Base-by-base conservation (phyloP, 148 eudicot species). In the Nepenthes gracilis region DNA sequence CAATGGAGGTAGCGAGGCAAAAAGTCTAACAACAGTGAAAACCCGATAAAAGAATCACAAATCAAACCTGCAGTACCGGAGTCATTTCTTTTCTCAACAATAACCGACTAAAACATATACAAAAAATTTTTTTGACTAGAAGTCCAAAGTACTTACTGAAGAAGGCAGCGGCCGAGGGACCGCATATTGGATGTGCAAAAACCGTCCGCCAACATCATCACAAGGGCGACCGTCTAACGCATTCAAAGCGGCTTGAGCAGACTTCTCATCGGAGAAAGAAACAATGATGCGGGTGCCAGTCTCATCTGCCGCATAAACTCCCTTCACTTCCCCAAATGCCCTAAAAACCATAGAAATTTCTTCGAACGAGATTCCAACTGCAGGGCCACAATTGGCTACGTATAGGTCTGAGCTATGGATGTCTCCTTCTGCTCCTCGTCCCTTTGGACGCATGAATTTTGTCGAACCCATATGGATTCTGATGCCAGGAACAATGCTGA, bases 311-410 rank as follows among this genome's bases (percentile, higher is more conserved):
- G 79, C 73, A 65, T 59, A 68, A 15, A 93, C 99, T 50, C 92
- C 95, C 36, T 15, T 72, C 4, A 93, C 86, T 60, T 67, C 65
- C n/a, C 99, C 99, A 43, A 74, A 93, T 9, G 65, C 64, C 32
- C 74, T 54, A 66, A 93, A 93, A 2, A 62, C 92, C 34, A 75
- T 65, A 6, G 84, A 75, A n/a, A 93, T 86, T 12, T 65, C 37
- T 1, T 88, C 83, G 13, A 84, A 72, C 33, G 89, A 74, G 33
- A 88, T 76, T 14, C 95, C 96, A 12, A 93, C 92, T 33, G 89
- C 84, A 0, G 99, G 99, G n/a, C 99, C 99, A 62, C 96, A 88
- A 67, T 93, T 93, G 53, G 99, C 99, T 13, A 93, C 92, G 60
- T 80, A 93, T 7, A 93, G 87, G 64, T 86, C 81, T 35, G 80